Evolutionary conservation across 179 eudicot genomes (phyloP).

Genomic region (Pouteria campechiana): DNA sequence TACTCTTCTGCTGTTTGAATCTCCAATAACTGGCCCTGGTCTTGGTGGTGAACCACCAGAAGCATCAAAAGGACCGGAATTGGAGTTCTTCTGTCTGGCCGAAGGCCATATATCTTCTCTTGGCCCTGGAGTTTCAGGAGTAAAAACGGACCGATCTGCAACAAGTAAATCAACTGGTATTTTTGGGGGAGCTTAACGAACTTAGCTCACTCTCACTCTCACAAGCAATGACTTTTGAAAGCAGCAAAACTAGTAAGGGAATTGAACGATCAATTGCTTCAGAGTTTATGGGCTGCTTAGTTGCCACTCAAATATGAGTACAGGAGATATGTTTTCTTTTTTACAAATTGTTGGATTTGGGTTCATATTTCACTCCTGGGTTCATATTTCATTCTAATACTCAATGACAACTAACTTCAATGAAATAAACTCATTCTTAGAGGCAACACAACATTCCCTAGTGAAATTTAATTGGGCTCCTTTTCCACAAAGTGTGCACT

Average conservation of each 20-base stretch:
- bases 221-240: background rate
- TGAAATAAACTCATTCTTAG: no score
- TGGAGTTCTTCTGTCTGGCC: constrained; percentile 58
- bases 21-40: constrained; percentile 31
- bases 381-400: no score
- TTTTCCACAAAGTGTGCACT: no score
- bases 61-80: constrained; percentile 61
- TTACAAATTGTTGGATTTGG: no score
- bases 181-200: constrained; percentile 14
- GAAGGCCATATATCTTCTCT: constrained; percentile 75
- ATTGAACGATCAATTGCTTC: background rate
- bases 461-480: no score
- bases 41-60: constrained; percentile 55
- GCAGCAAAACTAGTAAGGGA: background rate
- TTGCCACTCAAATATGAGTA: no score
- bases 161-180: constrained; percentile 70
- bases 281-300: no score
- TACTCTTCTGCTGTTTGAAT: constrained; percentile 46
- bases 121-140: constrained; percentile 98
- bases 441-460: no score
- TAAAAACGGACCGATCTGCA: constrained; percentile 78
- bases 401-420: no score
- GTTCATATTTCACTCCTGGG: no score
- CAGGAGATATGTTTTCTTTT: no score
- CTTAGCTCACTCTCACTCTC: background rate